These are phyloP conservation scores for Diaporthe eres DNA, from an alignment of 2,329 filamentous ascomycete genomes.

Conservation along the genomic window DNA sequence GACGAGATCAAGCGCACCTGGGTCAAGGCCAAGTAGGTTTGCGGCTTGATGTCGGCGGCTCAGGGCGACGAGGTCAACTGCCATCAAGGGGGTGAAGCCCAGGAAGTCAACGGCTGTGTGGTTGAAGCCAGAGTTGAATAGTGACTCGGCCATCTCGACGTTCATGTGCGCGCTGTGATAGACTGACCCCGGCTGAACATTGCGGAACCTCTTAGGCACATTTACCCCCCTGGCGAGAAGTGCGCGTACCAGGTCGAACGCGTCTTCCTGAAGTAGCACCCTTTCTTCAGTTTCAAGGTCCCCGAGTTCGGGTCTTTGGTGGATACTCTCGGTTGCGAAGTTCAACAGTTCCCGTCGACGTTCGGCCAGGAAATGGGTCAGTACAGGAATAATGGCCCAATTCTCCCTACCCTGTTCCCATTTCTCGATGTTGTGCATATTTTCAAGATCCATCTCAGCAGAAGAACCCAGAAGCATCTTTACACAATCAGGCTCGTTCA, in stretches of 20 bases:
- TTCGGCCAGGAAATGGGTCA: too few relatives aligned
- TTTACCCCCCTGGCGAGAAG: background rate
- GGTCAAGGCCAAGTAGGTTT: too few relatives aligned
- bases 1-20: background rate
- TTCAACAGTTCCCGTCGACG: too few relatives aligned
- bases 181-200: background rate
- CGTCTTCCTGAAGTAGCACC: background rate
- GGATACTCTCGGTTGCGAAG: too few relatives aligned
- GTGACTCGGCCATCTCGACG: background rate
- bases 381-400: too few relatives aligned
- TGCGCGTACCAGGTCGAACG: background rate
- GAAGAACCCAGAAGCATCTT: background rate
- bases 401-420: background rate
- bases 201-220: background rate
- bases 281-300: too few relatives aligned
- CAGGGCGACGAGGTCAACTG: background rate
- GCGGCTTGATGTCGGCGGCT: background rate
- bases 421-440: background rate
- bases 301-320: too few relatives aligned
- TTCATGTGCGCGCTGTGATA: slow-evolving; percentile 21
- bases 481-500: background rate
- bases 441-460: background rate
- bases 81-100: background rate
- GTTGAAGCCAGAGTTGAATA: background rate
- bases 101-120: background rate